Evolutionary conservation across 1,284 basidiomycete species (phyloP).

Genomic region (Amylostereum areolatum): DNA sequence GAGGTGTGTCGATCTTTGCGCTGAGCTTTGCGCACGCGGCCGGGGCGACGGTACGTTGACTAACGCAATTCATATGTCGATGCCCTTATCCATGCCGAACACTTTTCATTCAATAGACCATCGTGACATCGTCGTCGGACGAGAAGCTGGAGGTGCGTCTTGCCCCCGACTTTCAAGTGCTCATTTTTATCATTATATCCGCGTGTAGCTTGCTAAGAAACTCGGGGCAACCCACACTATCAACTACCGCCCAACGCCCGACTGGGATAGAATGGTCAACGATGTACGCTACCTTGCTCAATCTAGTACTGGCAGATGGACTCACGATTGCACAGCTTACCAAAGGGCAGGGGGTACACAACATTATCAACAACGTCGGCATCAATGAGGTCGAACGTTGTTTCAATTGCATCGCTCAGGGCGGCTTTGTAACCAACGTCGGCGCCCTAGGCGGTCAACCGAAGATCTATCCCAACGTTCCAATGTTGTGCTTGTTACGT

Average conservation of each 20-base stretch:
- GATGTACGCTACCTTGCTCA: constrained; percentile 13
- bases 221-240: constrained; percentile 30
- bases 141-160: constrained; percentile 26
- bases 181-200: no score
- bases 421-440: constrained; percentile 18
- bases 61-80: background rate
- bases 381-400: constrained; percentile 12
- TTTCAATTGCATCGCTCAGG: constrained; percentile 7
- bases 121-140: constrained; percentile 38
- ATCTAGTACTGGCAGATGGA: no score
- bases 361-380: constrained; percentile 18
- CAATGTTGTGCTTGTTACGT: background rate
- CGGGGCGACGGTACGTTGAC: background rate
- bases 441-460: constrained; percentile 12
- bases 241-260: constrained; percentile 25
- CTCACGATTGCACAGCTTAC: background rate
- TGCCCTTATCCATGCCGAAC: background rate
- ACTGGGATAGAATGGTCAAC: constrained; percentile 26
- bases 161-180: background rate
- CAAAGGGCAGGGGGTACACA: constrained; percentile 8
- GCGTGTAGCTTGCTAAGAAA: constrained; percentile 15
- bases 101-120: constrained; percentile 11
- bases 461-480: background rate
- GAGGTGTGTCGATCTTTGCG: constrained; percentile 29
- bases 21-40: background rate